Conservation (phyloP, 495 filamentous ascomycete genomes). For the Podospora sp. region DNA sequence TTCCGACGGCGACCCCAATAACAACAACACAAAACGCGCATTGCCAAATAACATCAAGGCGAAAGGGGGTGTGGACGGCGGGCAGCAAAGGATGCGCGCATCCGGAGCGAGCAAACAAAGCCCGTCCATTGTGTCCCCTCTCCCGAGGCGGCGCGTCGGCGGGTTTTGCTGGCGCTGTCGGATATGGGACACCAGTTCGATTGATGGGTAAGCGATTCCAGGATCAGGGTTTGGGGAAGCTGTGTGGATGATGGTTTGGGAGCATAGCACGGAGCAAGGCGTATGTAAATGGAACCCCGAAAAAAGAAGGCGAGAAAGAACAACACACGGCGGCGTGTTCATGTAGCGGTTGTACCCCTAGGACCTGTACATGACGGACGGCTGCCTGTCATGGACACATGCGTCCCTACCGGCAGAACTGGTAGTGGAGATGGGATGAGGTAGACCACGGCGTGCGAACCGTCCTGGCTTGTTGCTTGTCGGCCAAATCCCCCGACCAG, state of each 20-base stretch:
- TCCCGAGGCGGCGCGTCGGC: slow-evolving; percentile 10
- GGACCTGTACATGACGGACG: neutral
- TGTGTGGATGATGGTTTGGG: neutral
- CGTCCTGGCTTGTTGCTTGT: neutral
- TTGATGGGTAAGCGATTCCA: slow-evolving; percentile 6
- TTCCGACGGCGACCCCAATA: slow-evolving; percentile 6
- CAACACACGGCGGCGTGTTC: neutral
- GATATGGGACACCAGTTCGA: slow-evolving; percentile 8
- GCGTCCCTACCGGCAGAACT: neutral
- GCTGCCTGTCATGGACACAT: neutral
- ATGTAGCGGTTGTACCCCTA: neutral
- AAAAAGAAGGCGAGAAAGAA: neutral
- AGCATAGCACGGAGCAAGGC: slow-evolving; percentile 6
- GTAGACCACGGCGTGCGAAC: neutral
- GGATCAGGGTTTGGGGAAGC: slow-evolving; percentile 5
- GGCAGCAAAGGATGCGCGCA: neutral
- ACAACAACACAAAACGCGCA: neutral
- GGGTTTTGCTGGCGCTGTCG: slow-evolving; percentile 9
- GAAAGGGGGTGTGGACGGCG: neutral
- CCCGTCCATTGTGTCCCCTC: slow-evolving; percentile 1
- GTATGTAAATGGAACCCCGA: neutral
- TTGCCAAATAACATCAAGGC: neutral
- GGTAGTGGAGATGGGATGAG: neutral
- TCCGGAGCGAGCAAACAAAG: neutral
- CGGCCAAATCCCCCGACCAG: neutral